A percentile compares a stretch with the other conserved stretches of the same genome.
phyloP scores from a whole-genome alignment of 2,329 filamentous ascomycete species.

The Aspergillus cejpii region DNA sequence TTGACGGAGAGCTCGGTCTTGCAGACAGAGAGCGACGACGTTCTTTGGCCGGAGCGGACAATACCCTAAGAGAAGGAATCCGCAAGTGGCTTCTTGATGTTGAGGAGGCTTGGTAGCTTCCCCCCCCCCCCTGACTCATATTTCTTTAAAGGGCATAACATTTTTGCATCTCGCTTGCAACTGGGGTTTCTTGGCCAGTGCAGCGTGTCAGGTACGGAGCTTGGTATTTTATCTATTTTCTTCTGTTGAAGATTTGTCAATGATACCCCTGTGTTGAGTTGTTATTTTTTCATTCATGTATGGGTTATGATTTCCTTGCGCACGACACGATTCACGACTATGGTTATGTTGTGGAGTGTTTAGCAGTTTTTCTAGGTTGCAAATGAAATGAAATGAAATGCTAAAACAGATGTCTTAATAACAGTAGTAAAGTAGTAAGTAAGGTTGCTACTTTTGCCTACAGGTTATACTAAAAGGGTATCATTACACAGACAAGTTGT shows the following conservation, averaged over 20 bases:
- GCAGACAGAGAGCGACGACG: constrained; percentile 32
- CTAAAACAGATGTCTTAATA: no score
- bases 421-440: neutral
- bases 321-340: neutral
- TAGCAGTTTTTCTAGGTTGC: no score
- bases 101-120: constrained; percentile 41
- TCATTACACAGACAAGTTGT: neutral
- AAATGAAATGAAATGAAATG: no score
- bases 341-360: neutral
- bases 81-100: constrained; percentile 50
- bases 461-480: neutral
- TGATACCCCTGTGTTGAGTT: constrained; percentile 26
- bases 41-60: constrained; percentile 37
- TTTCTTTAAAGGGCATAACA: neutral
- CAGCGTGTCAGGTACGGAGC: neutral
- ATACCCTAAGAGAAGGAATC: constrained; percentile 51
- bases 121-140: neutral
- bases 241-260: constrained; percentile 7
- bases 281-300: constrained; percentile 6
- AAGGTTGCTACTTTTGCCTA: neutral
- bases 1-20: constrained; percentile 26
- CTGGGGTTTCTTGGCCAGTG: neutral
- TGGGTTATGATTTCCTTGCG: neutral
- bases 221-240: constrained; percentile 1
- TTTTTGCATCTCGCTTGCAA: neutral